Evolutionary conservation across 2,329 filamentous ascomycete species (phyloP), one percentile per base, ranked within the genome.

Genomic region (Leptographium radiaticola): DNA sequence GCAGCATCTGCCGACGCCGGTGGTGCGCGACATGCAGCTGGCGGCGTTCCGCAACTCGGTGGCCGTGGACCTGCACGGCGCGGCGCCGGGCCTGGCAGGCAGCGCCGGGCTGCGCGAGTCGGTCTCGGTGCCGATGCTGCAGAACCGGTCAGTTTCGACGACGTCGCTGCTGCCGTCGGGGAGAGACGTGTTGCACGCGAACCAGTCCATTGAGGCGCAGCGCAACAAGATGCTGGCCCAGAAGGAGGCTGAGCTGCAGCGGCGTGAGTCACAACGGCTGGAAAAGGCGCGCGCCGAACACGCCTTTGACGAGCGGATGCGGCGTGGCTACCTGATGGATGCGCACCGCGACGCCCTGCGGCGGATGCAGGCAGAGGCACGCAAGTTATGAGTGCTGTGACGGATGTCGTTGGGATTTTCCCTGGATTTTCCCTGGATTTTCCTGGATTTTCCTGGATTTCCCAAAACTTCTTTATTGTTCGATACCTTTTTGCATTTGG

Each of bases 271-370:
- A 62, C 77, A 81, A 60, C 73, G 75, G 53, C 69, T 73, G 44
- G 79, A 77, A 49, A 77, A 76, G 59, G 75, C 80, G 58, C 72
- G 77, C 53, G 72, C 75, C 7, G 81, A 87, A 15, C 77, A 77
- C 50, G 75, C 75, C 40, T 82, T 89, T 61, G 85, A 89, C 59
- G 80, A 84, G 65, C 76, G 80, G 59, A 93, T 94, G 86, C 76
- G 87, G 53, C 81, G 79, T 16, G 83, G 84, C 0, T 80, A 86
- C 58, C 78, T 95, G 72, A 73, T 86, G 51, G 84, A 87, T 47
- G 76, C 83, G 25, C 90, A 96, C 66, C 77, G 85, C 20, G 84
- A 90, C 58, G 87, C 85, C 1, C 77, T 96, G 78, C 76, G 86
- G 58, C 83, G 76, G 65, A 86, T 96, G 83, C 89, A 95, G 62